Percentiles rank a stretch among this genome's conserved stretches.
phyloP scores from a whole-genome alignment of 768 basidiomycete species.

The Hemileccinum impolitum region DNA sequence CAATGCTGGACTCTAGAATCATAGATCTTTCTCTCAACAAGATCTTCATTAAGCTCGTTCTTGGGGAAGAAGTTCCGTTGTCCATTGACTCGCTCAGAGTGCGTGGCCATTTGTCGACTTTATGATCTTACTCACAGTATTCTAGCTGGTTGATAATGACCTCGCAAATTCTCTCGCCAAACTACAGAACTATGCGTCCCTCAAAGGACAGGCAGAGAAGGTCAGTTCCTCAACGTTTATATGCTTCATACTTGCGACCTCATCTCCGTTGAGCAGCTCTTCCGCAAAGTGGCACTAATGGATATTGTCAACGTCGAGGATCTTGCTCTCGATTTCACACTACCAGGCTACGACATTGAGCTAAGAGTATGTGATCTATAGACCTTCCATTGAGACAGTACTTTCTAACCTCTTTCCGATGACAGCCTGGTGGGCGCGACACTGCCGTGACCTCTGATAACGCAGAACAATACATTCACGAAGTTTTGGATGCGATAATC shows the following conservation, averaged over 20 bases:
- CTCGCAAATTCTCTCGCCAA: slow-evolving; percentile 85
- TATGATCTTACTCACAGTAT: slow-evolving; percentile 6
- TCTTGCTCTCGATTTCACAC: slow-evolving; percentile 91
- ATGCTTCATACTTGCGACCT: background rate
- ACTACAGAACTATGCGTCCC: slow-evolving; percentile 63
- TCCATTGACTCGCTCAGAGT: slow-evolving; percentile 84
- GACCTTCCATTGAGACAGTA: background rate
- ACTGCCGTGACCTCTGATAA: slow-evolving; percentile 83
- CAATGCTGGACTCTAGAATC: slow-evolving; percentile 94
- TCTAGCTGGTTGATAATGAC: slow-evolving; percentile 75
- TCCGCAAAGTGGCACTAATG: slow-evolving; percentile 54
- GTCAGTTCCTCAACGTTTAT: slow-evolving; percentile 29
- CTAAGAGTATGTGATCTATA: slow-evolving; percentile 55
- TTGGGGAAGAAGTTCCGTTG: slow-evolving; percentile 83
- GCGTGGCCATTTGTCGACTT: slow-evolving; percentile 18
- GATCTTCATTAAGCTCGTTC: slow-evolving; percentile 86
- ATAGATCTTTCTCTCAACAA: slow-evolving; percentile 95
- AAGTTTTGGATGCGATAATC: slow-evolving; percentile 84
- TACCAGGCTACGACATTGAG: slow-evolving; percentile 95
- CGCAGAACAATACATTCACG: slow-evolving; percentile 84
- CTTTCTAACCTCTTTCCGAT: background rate
- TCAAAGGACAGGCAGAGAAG: slow-evolving; percentile 52
- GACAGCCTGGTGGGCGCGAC: slow-evolving; percentile 73
- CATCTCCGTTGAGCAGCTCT: slow-evolving; percentile 35
- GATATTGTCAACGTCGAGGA: slow-evolving; percentile 76